phyloP scores from a whole-genome alignment of 371 early-diverging fungal genomes.

The Mucor circinelloides region DNA sequence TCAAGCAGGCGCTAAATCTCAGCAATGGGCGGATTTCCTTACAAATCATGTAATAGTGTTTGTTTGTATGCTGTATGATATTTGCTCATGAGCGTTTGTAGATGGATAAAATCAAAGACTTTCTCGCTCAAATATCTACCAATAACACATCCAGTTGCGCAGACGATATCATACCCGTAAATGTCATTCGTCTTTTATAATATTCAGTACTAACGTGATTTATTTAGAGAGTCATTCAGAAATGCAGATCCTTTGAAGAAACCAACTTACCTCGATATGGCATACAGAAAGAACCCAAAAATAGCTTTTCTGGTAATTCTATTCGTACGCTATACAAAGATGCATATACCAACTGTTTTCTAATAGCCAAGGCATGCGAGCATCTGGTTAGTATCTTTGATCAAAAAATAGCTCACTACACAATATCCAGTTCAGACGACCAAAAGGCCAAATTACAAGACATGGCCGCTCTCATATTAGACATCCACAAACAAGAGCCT shows the following conservation, averaged over 20 bases:
- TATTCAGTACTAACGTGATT: not conserved
- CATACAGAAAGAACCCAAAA: not conserved
- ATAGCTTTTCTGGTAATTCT: not conserved
- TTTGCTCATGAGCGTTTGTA: not conserved
- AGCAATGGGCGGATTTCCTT: not conserved
- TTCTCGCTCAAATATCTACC: not conserved
- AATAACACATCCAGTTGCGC: not conserved
- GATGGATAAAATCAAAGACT: not conserved
- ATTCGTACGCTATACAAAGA: not conserved
- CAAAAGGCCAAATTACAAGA: not conserved
- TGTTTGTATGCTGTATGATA: not conserved
- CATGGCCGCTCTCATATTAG: not conserved
- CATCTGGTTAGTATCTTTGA: not conserved
- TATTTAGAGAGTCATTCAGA: not conserved
- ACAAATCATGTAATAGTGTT: not conserved
- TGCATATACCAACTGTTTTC: not conserved
- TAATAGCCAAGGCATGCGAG: not conserved
- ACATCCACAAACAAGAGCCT: not conserved
- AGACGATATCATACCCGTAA: slow-evolving; percentile 1
- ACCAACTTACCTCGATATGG: not conserved
- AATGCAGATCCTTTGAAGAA: not conserved
- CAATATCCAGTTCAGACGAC: not conserved
- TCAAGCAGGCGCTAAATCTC: not conserved
- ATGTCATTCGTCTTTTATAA: not conserved
- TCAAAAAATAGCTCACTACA: not conserved